phyloP scores from a whole-genome alignment of 2,329 filamentous ascomycete genomes.

The Monosporascus sp. region DNA sequence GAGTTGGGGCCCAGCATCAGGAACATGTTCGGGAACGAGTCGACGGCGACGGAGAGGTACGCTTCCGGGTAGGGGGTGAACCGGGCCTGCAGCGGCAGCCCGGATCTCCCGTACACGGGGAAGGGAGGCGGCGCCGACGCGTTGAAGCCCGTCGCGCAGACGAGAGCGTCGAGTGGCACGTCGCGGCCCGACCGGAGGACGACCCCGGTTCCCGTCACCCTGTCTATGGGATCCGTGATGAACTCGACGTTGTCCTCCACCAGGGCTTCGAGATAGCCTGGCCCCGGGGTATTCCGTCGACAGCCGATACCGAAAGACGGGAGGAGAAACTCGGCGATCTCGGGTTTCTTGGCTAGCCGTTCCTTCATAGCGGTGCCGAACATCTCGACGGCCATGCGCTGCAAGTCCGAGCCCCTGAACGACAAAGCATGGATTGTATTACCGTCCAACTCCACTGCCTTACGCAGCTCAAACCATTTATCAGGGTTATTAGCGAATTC shows the following conservation, averaged over 20 bases:
- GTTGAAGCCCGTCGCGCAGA: slow-evolving; percentile 44
- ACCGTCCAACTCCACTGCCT: slow-evolving; percentile 37
- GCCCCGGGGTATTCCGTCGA: slow-evolving; percentile 39
- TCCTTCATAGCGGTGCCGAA: slow-evolving; percentile 35
- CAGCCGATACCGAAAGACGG: slow-evolving; percentile 40
- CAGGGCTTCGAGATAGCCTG: slow-evolving; percentile 41
- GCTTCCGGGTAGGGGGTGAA: slow-evolving; percentile 35
- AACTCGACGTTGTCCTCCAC: slow-evolving; percentile 36
- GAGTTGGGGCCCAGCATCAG: slow-evolving; percentile 46
- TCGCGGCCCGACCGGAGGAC: slow-evolving; percentile 19
- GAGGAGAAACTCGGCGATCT: slow-evolving; percentile 37
- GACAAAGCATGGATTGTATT: slow-evolving; percentile 38
- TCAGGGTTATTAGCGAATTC: slow-evolving; percentile 32
- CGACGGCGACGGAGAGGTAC: slow-evolving; percentile 41
- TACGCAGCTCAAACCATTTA: slow-evolving; percentile 36
- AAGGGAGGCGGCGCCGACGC: slow-evolving; percentile 36
- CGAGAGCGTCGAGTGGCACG: slow-evolving; percentile 39
- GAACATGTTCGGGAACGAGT: slow-evolving; percentile 45
- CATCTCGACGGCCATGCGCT: slow-evolving; percentile 22
- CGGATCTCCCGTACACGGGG: slow-evolving; percentile 33
- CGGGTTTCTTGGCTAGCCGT: slow-evolving; percentile 36
- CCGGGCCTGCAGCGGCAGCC: slow-evolving; percentile 30
- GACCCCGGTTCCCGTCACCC: slow-evolving; percentile 32
- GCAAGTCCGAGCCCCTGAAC: slow-evolving; percentile 31
- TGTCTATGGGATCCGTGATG: slow-evolving; percentile 27